Evolutionary conservation across 192 early-diverging fungal species (phyloP).

Genomic region (Coemansia sp.): DNA sequence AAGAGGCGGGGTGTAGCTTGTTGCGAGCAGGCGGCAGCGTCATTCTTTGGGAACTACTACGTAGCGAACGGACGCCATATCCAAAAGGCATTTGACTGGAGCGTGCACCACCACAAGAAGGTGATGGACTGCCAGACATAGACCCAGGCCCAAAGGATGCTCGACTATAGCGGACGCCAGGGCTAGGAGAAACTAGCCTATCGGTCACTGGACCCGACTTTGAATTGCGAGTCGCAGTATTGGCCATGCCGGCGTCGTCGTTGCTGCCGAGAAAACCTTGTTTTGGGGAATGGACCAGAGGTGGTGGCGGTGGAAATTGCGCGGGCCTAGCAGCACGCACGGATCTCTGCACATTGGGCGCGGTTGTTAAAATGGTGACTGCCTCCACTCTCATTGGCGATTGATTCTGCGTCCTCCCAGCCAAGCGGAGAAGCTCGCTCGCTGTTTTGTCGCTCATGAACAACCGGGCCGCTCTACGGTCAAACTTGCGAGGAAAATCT

Average conservation of each 20-base stretch:
- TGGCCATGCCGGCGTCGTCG: background rate
- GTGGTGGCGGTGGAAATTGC: background rate
- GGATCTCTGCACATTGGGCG: background rate
- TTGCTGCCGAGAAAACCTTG: background rate
- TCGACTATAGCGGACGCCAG: background rate
- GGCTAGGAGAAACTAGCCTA: background rate
- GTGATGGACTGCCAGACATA: no score
- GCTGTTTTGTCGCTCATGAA: background rate
- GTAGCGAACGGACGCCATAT: background rate
- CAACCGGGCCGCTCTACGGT: background rate
- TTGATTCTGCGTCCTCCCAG: background rate
- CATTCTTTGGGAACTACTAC: background rate
- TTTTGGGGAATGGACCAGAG: background rate
- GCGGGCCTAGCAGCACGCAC: background rate
- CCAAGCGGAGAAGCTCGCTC: background rate
- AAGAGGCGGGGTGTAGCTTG: background rate
- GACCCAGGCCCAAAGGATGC: no score
- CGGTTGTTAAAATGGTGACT: background rate
- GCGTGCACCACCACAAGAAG: no score
- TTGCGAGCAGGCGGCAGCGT: no score
- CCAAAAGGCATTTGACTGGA: background rate
- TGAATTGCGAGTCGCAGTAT: background rate
- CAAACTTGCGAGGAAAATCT: background rate
- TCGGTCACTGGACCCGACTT: background rate
- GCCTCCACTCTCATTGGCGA: background rate